phyloP scores from a whole-genome alignment of 192 early-diverging fungal species.

The Chytriomyces sp. region DNA sequence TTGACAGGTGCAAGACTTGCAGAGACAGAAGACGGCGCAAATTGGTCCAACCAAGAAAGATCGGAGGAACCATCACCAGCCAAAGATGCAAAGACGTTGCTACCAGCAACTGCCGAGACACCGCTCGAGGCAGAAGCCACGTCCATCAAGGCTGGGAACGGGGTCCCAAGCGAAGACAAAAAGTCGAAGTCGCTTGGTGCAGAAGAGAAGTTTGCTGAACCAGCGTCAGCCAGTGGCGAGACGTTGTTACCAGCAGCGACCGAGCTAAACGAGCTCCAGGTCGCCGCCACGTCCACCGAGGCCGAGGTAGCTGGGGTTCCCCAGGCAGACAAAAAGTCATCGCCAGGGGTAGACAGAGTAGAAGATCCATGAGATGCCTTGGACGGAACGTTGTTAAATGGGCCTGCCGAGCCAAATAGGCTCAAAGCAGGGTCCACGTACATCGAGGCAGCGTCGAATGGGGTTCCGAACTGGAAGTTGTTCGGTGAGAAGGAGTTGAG shows the following conservation, averaged over 20 bases:
- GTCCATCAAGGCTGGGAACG: constrained; percentile 11
- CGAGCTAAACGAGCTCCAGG: constrained; percentile 3
- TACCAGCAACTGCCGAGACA: constrained; percentile 21
- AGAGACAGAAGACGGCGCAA: neutral
- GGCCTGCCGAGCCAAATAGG: neutral
- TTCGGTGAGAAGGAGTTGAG: neutral
- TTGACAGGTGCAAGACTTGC: neutral
- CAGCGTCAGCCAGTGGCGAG: neutral
- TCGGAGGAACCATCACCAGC: neutral
- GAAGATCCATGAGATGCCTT: neutral
- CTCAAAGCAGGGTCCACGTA: constrained; percentile 20
- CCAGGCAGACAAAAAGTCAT: neutral
- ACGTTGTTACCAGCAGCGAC: constrained; percentile 5
- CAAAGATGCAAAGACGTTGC: constrained; percentile 19
- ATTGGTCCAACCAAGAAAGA: neutral
- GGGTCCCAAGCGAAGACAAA: constrained; percentile 24
- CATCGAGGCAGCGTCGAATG: neutral
- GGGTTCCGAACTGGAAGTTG: neutral
- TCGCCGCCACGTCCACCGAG: neutral
- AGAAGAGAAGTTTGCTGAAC: neutral
- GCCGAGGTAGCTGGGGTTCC: neutral
- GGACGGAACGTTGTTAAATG: constrained; percentile 1
- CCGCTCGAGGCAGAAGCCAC: constrained; percentile 25
- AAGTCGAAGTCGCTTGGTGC: neutral
- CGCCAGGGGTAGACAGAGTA: neutral